Conservation (phyloP, 2,329 filamentous ascomycete genomes). For the Trichocomaceae sp. region DNA sequence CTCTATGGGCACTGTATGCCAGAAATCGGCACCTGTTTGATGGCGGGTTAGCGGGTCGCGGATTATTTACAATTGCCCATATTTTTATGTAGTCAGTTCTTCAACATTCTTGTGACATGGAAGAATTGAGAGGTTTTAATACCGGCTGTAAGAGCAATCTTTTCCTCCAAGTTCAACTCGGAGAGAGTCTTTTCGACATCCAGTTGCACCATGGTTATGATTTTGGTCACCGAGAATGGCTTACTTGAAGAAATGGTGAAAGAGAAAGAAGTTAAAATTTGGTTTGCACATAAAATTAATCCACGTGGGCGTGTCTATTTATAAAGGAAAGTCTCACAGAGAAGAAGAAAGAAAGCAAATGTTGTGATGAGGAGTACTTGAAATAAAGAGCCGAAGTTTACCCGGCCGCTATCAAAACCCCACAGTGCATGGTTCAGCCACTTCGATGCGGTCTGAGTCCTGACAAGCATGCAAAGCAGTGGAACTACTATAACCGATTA, state of each 20-base stretch:
- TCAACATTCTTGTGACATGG: not conserved
- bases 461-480: not conserved
- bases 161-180: slow-evolving; percentile 52
- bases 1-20: slow-evolving; percentile 60
- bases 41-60: not conserved
- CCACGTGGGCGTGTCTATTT: not conserved
- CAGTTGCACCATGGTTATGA: slow-evolving; percentile 24
- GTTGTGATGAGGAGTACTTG: not conserved
- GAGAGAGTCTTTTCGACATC: slow-evolving; percentile 46
- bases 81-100: not conserved
- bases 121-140: not conserved
- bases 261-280: not conserved
- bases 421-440: not conserved
- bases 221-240: not conserved
- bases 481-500: not conserved
- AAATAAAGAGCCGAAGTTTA: slow-evolving; percentile 4
- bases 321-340: not conserved
- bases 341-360: not conserved
- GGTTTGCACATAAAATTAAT: not conserved
- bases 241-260: not conserved
- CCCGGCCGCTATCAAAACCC: not conserved
- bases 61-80: not conserved
- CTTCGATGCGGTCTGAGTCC: too few relatives aligned
- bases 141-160: slow-evolving; percentile 42
- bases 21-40: slow-evolving; percentile 50